These are phyloP conservation scores for Guillardia theta DNA, from an alignment of 78 protist genomes.

Conservation along the genomic window DNA sequence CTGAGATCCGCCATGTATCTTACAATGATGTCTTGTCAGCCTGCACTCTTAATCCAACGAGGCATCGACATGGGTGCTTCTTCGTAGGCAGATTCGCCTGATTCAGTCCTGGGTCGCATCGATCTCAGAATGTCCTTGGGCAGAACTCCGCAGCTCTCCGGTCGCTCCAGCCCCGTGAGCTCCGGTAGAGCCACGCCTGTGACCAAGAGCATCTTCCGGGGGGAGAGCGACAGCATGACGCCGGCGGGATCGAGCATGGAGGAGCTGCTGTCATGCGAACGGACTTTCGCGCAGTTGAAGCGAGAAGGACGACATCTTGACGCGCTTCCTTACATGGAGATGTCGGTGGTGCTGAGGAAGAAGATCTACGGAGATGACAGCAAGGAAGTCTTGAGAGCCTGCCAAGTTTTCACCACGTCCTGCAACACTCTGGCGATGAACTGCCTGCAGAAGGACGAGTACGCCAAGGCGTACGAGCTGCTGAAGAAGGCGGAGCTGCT, in stretches of 20 bases:
- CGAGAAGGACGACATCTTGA: background rate
- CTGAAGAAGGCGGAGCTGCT: slow-evolving; percentile 25
- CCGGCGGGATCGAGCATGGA: background rate
- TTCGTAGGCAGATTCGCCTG: too few relatives aligned
- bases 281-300: background rate
- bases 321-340: slow-evolving; percentile 22
- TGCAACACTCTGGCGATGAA: slow-evolving; percentile 25
- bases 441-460: slow-evolving; percentile 35
- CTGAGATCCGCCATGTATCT: too few relatives aligned
- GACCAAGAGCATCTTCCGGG: background rate
- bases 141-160: too few relatives aligned
- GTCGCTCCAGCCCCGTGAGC: too few relatives aligned
- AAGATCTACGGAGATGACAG: background rate
- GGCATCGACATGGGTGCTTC: too few relatives aligned
- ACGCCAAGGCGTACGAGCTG: background rate
- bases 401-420: background rate
- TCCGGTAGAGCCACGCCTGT: background rate
- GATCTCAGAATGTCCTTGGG: too few relatives aligned
- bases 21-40: too few relatives aligned
- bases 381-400: background rate
- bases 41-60: too few relatives aligned
- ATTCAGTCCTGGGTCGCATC: too few relatives aligned
- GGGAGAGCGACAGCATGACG: background rate
- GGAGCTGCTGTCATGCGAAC: background rate
- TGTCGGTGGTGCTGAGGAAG: background rate